phyloP scores from a whole-genome alignment of 768 basidiomycete genomes.

The Leucocoprinus birnbaumii region DNA sequence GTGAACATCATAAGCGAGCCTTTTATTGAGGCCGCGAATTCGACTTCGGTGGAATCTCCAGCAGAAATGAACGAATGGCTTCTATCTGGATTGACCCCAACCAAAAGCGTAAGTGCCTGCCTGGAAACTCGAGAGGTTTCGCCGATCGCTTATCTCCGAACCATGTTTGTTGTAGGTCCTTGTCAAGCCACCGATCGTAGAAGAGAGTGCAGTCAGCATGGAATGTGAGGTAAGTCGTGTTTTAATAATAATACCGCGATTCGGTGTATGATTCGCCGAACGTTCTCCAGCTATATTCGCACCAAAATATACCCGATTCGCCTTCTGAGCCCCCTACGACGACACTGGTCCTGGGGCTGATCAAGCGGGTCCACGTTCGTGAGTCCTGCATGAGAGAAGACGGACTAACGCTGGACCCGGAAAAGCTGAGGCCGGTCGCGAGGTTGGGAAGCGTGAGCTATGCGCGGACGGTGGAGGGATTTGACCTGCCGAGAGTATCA shows the following conservation, averaged over 20 bases:
- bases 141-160: constrained; percentile 2
- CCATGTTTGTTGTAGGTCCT: constrained; percentile 30
- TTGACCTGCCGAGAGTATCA: constrained; percentile 39
- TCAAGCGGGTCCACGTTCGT: constrained; percentile 52
- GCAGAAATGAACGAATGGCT: constrained; percentile 55
- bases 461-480: constrained; percentile 42
- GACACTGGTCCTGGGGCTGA: constrained; percentile 49
- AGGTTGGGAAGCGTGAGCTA: constrained; percentile 58
- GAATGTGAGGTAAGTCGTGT: constrained; percentile 53
- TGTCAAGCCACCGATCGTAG: constrained; percentile 51
- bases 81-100: constrained; percentile 54
- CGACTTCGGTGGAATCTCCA: constrained; percentile 53
- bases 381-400: constrained; percentile 42
- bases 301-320: constrained; percentile 43
- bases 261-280: constrained; percentile 5
- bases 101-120: constrained; percentile 43
- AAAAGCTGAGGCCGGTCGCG: constrained; percentile 44
- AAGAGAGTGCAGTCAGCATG: constrained; percentile 55
- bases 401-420: constrained; percentile 40
- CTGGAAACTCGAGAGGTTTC: neutral
- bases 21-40: constrained; percentile 55
- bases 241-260: constrained; percentile 4
- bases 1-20: constrained; percentile 72
- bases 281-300: constrained; percentile 41
- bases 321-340: constrained; percentile 33